Evolutionary conservation across 176 grass and related monocot species (phyloP).

Genomic region (Carex pumila): DNA sequence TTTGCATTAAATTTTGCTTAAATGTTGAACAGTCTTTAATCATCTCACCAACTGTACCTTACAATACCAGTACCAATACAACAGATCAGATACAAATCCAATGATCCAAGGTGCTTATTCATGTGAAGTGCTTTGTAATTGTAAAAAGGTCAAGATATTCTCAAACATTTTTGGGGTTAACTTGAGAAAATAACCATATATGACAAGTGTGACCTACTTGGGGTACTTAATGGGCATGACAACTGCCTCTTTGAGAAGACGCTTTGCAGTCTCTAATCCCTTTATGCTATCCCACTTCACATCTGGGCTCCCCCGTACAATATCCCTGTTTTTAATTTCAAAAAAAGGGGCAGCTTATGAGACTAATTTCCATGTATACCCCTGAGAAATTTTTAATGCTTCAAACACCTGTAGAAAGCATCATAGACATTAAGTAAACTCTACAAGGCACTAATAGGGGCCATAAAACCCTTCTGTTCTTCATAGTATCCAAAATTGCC

Average conservation of each 20-base stretch:
- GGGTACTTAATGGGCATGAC: slow-evolving; percentile 99
- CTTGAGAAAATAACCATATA: background rate
- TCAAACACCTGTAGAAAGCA: background rate
- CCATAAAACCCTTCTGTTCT: background rate
- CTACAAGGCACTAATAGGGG: background rate
- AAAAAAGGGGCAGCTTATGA: background rate
- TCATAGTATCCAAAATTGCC: background rate
- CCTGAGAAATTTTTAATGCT: background rate
- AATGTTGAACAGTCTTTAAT: background rate
- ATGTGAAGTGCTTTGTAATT: background rate
- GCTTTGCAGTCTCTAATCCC: slow-evolving; percentile 84
- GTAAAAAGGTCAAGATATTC: background rate
- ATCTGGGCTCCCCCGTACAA: slow-evolving; percentile 86
- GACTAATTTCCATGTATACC: background rate
- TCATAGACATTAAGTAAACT: background rate
- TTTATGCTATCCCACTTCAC: slow-evolving; percentile 98
- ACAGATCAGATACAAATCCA: background rate
- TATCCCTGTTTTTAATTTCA: slow-evolving; percentile 40
- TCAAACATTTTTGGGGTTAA: background rate
- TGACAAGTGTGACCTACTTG: slow-evolving; percentile 49
- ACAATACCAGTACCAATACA: background rate
- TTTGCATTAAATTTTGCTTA: background rate
- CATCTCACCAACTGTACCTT: background rate
- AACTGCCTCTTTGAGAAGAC: slow-evolving; percentile 89
- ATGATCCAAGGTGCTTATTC: background rate